Base-by-base conservation (phyloP, 257 asterid genomes). In the Solanum sitiens region DNA sequence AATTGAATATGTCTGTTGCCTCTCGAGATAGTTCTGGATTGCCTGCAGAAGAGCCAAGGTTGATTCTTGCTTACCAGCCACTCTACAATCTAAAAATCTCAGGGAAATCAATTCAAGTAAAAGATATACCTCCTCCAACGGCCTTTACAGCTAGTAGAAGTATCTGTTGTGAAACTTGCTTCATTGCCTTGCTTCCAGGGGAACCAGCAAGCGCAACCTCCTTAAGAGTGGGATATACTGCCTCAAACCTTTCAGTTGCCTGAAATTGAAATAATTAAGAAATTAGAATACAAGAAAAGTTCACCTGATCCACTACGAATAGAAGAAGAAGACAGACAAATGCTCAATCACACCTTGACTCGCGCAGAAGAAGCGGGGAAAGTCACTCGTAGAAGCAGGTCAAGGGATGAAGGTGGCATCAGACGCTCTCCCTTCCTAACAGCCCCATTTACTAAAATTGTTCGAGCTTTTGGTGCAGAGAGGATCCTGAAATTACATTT, bases 121-220 rank as follows among this genome's bases (percentile, higher is more conserved):
- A 72, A 87, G 5, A 25, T 87, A 21, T 88, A 95, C 98, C 98
- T 94, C 93, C 96, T 83, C 92, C 94, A 74, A 94, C 93, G 77
- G 96, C 92, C 91, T 92, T 94, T 47, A 94, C 87, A 18, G 92
- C 91, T 71, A 95, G 25, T 87, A 88, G 30, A 83, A 92, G 94
- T 87, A 94, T 92, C 94, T 93, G 95, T 68, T 56, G 94, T 10
- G 98, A 89, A 15, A 94, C 94, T 91, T 93, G 99, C 91, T 92
- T 96, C 95, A 95, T 93, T 77, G 95, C 96, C 90, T 94, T 95
- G 94, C 99, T 95, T 87, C 98, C 96, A 16, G 94, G 93, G 68
- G 98, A 88, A 90, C 99, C 99, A 87, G 98, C 95, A 86, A 96
- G 95, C 30, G 99, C 96, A 79, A 94, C 94, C 87, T 94, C 97